Evolutionary conservation across 768 basidiomycete genomes (phyloP).

Genomic region (Pilatotrama ljubarskyi): DNA sequence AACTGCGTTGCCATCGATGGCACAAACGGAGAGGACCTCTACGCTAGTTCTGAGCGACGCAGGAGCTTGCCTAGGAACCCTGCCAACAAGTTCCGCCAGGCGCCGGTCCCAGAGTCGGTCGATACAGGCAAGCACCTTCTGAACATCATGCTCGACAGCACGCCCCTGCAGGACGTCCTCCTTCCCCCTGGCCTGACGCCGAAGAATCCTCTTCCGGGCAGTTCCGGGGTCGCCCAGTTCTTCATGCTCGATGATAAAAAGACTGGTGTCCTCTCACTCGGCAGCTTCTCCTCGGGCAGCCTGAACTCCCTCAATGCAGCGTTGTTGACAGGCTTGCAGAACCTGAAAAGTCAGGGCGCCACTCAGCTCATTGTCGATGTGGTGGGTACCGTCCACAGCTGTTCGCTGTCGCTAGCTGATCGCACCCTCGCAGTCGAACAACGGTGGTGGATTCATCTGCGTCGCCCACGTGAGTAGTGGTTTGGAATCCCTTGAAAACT

Average conservation of each 20-base stretch:
- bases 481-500: background rate
- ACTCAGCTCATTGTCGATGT: slow-evolving; percentile 60
- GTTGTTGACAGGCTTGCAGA: slow-evolving; percentile 47
- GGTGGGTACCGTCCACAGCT: slow-evolving; percentile 21
- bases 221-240: slow-evolving; percentile 54
- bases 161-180: slow-evolving; percentile 42
- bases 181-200: slow-evolving; percentile 42
- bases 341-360: slow-evolving; percentile 48
- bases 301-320: slow-evolving; percentile 43
- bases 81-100: slow-evolving; percentile 26
- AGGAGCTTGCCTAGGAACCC: slow-evolving; percentile 3
- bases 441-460: slow-evolving; percentile 51
- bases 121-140: slow-evolving; percentile 37
- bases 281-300: slow-evolving; percentile 53
- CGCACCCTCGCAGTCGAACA: slow-evolving; percentile 28
- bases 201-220: slow-evolving; percentile 39
- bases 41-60: slow-evolving; percentile 14
- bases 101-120: slow-evolving; percentile 17
- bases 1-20: slow-evolving; percentile 50
- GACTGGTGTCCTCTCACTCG: slow-evolving; percentile 58
- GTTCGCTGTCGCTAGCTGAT: too few species aligned
- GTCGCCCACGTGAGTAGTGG: slow-evolving; percentile 50
- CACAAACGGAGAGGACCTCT: slow-evolving; percentile 46
- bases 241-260: slow-evolving; percentile 51
- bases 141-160: slow-evolving; percentile 51